Evolutionary conservation across 108 stramenopile genomes (phyloP).

Genomic region (Skeletonema costatum): DNA sequence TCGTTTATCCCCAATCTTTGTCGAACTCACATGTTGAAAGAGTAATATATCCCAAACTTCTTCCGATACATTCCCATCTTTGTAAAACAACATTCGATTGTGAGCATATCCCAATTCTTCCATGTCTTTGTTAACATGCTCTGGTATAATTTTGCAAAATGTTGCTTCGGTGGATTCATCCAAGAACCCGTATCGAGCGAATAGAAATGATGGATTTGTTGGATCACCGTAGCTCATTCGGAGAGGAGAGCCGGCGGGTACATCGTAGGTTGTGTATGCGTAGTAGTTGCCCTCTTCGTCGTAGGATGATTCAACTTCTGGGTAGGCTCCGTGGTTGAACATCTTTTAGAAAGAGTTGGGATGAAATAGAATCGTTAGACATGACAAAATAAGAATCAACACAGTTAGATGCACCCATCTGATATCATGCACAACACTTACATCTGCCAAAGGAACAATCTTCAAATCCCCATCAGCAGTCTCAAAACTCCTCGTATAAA

Average conservation of each 20-base stretch:
- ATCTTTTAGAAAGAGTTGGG: background rate
- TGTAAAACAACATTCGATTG: conserved; percentile 58
- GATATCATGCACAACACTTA: background rate
- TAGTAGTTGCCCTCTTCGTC: conserved; percentile 52
- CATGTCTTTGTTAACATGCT: conserved; percentile 47
- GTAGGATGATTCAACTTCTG: conserved; percentile 39
- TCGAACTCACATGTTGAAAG: conserved; percentile 28
- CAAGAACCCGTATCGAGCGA: conserved; percentile 65
- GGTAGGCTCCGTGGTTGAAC: conserved; percentile 53
- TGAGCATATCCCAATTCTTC: conserved; percentile 57
- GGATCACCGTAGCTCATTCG: conserved; percentile 56
- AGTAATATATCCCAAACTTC: conserved; percentile 69
- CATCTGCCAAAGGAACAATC: conserved; percentile 57
- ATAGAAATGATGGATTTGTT: conserved; percentile 57
- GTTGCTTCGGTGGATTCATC: conserved; percentile 49
- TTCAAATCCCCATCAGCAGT: conserved; percentile 31
- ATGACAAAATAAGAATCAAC: background rate
- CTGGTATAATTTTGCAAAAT: conserved; percentile 65
- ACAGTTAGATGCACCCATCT: background rate
- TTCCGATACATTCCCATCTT: conserved; percentile 54
- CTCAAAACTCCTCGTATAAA: conserved; percentile 49
- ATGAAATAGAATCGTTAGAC: background rate
- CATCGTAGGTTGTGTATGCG: conserved; percentile 42
- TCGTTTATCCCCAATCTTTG: conserved; percentile 15
- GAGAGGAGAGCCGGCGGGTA: conserved; percentile 46